A percentile compares a stretch with the other conserved stretches of the same genome.
These are phyloP conservation scores for Taphrina wiesneri DNA, from an alignment of 1,139 yeast species.

Conservation along the genomic window DNA sequence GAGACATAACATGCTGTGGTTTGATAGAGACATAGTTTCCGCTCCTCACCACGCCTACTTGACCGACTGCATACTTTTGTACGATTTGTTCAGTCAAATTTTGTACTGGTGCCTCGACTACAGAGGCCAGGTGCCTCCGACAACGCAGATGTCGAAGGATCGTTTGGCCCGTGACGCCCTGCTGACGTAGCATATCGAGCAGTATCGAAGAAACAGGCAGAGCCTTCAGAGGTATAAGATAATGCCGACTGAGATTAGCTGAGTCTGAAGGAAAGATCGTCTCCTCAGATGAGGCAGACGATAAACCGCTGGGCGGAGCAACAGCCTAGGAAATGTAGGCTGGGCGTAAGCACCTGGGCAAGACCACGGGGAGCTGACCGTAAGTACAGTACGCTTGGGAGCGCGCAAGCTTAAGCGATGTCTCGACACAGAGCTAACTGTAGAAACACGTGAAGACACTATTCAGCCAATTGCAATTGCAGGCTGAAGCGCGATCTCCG, in stretches of 20 bases:
- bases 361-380: not conserved
- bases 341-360: not conserved
- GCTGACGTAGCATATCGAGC: not conserved
- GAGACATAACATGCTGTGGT: slow-evolving; percentile 99
- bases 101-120: slow-evolving; percentile 26
- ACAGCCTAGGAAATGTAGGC: not conserved
- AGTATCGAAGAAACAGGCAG: not conserved
- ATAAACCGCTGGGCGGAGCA: not conserved
- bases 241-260: too few species aligned
- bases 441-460: not conserved
- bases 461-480: not conserved
- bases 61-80: slow-evolving; percentile 85
- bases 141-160: not conserved
- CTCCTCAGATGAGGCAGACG: not conserved
- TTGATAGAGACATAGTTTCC: slow-evolving; percentile 94
- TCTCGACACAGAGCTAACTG: not conserved
- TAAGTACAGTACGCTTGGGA: too few species aligned
- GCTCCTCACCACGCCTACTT: slow-evolving; percentile 65
- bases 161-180: not conserved
- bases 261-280: too few species aligned
- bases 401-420: too few species aligned
- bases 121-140: slow-evolving; percentile 10
- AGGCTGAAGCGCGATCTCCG: not conserved
- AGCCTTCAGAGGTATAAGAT: too few species aligned
- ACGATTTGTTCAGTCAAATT: slow-evolving; percentile 88